Percentiles rank a stretch among this genome's conserved stretches.
Evolutionary conservation across 768 basidiomycete genomes (phyloP).

Genomic region (Phallus indusiatus): DNA sequence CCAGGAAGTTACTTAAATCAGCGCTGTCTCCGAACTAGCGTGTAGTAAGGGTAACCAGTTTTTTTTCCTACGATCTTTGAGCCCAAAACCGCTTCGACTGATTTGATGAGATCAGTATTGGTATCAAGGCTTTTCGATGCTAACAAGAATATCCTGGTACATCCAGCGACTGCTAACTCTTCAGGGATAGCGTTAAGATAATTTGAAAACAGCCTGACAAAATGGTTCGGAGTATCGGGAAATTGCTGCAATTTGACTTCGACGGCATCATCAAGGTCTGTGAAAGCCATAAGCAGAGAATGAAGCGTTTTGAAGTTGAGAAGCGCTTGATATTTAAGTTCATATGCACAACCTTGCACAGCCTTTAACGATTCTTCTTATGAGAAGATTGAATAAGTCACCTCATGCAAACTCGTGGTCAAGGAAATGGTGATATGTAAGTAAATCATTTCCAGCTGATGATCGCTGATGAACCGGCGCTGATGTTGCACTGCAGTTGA

Average conservation of each 20-base stretch:
- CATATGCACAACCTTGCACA: too few species aligned
- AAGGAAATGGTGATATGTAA: too few species aligned
- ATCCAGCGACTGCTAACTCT: neutral
- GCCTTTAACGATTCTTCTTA: too few species aligned
- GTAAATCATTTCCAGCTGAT: too few species aligned
- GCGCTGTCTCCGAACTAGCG: neutral
- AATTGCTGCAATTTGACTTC: neutral
- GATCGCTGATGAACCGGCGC: too few species aligned
- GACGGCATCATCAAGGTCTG: neutral
- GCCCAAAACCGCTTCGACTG: neutral
- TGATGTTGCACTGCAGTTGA: too few species aligned
- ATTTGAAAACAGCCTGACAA: neutral
- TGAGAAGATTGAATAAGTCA: too few species aligned
- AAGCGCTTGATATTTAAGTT: too few species aligned
- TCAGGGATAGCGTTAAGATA: neutral
- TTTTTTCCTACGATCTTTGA: neutral
- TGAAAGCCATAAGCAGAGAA: neutral
- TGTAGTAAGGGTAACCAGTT: neutral
- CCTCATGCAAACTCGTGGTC: too few species aligned
- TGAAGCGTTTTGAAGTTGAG: too few species aligned
- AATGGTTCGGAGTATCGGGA: conserved; percentile 1
- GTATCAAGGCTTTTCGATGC: neutral
- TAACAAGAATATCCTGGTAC: neutral
- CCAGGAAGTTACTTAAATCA: neutral
- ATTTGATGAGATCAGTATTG: neutral